Conservation (phyloP, 179 eudicot genomes). For the Corrigiola litoralis region DNA sequence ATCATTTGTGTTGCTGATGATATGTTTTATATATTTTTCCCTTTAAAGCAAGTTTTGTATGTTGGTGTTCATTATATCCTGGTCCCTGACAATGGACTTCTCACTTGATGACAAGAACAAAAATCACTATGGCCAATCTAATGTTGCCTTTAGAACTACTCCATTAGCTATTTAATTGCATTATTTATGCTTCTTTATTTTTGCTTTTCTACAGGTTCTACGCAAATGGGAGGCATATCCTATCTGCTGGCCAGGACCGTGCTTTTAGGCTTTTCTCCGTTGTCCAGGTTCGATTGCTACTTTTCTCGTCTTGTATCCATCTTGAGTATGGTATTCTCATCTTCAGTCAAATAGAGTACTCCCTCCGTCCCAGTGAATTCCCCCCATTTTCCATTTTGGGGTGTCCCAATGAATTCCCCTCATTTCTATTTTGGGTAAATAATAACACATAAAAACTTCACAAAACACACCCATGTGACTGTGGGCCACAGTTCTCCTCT, state of each 20-base stretch:
- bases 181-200: background rate
- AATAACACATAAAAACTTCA: no score
- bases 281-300: constrained; percentile 51
- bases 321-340: background rate
- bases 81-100: background rate
- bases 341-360: background rate
- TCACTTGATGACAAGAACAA: background rate
- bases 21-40: no score
- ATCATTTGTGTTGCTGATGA: no score
- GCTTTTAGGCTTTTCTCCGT: constrained; percentile 98
- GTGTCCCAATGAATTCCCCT: no score
- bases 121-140: background rate
- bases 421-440: no score
- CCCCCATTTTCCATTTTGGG: background rate
- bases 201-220: constrained; percentile 52
- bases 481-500: no score
- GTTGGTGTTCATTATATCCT: no score
- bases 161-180: background rate
- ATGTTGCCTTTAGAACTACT: background rate
- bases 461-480: no score
- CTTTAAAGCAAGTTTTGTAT: no score
- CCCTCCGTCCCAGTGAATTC: no score
- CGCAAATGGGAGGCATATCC: constrained; percentile 91
- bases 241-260: constrained; percentile 99
- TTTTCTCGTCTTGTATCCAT: background rate